phyloP scores from a whole-genome alignment of 306 rosid species.

The Pyrus communis region DNA sequence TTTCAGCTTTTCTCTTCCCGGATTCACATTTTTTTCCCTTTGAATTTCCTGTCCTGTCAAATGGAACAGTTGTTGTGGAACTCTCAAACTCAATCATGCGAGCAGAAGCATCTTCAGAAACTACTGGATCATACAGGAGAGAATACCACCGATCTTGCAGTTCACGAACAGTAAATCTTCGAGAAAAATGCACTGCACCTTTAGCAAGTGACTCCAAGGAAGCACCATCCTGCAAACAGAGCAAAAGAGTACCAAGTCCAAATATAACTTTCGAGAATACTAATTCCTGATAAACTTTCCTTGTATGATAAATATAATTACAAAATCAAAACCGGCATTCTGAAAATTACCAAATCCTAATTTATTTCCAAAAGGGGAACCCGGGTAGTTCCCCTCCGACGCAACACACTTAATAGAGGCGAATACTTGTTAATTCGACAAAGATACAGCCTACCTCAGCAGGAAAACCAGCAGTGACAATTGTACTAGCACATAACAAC shows the following conservation, averaged over 20 bases:
- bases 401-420: not conserved
- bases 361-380: not conserved
- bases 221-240: conserved; percentile 75
- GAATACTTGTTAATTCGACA: not conserved
- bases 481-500: not conserved
- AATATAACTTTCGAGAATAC: not conserved
- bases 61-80: conserved; percentile 34
- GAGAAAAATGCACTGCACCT: conserved; percentile 92
- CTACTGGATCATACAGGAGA: conserved; percentile 63
- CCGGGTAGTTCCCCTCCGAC: not conserved
- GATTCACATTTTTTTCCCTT: conserved; percentile 43
- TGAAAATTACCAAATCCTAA: not conserved
- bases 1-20: conserved; percentile 58
- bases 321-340: not conserved
- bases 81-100: conserved; percentile 45
- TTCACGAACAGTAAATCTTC: conserved; percentile 58
- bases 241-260: conserved; percentile 5
- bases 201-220: conserved; percentile 96
- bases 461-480: not conserved
- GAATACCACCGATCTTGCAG: conserved; percentile 80
- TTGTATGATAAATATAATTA: not conserved
- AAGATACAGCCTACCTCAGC: not conserved
- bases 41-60: conserved; percentile 32
- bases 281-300: not conserved
- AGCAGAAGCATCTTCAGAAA: conserved; percentile 55